Evolutionary conservation across 306 rosid genomes (phyloP).

Genomic region (Geum urbanum): DNA sequence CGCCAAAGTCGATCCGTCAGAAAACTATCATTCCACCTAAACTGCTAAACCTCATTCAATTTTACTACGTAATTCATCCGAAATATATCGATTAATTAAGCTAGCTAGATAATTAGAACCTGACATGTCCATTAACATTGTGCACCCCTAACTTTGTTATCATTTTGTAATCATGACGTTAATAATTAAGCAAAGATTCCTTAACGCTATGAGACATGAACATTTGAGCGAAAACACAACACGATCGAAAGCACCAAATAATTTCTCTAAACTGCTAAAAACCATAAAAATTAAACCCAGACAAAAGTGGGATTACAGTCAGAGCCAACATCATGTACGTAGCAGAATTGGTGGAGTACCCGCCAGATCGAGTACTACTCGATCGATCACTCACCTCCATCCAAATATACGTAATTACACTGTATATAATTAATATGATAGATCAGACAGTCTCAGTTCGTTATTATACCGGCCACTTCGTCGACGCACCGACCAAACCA

Average conservation of each 20-base stretch:
- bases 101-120: no score
- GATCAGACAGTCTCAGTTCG: constrained; percentile 9
- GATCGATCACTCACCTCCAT: no score
- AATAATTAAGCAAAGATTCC: no score
- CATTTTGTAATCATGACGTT: no score
- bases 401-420: no score
- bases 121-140: no score
- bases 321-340: constrained; percentile 1
- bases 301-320: constrained; percentile 43
- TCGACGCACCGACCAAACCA: not conserved
- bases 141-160: no score
- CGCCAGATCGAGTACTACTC: no score
- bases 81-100: no score
- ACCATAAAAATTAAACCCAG: not conserved
- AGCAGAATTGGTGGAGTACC: not conserved
- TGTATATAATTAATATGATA: not conserved
- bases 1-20: constrained; percentile 7
- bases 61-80: no score
- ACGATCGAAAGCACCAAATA: not conserved
- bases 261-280: not conserved
- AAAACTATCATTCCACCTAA: not conserved
- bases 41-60: no score
- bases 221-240: not conserved
- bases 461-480: not conserved
- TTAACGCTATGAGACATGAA: no score